Conservation (phyloP, 139 green algal species). For the Chlamydomonas eustigma region DNA sequence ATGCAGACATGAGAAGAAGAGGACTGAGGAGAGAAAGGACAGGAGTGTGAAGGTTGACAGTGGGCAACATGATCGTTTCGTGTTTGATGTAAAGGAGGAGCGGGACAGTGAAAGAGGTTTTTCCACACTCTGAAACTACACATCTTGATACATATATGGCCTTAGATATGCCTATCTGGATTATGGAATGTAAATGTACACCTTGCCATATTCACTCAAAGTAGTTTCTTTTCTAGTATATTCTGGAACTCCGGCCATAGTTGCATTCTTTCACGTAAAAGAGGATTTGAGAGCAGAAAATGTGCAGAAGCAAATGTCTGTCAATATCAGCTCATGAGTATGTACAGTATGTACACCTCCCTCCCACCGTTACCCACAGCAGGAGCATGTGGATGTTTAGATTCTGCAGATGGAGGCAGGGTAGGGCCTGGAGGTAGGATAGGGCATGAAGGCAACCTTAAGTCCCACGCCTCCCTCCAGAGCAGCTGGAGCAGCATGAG, state of each 20-base stretch:
- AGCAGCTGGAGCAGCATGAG: constrained; percentile 2
- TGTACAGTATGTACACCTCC: neutral
- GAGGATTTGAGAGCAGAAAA: no score
- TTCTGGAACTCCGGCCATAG: no score
- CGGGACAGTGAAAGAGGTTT: no score
- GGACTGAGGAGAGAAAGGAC: constrained; percentile 13
- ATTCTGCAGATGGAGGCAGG: no score
- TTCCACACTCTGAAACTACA: no score
- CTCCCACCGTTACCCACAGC: no score
- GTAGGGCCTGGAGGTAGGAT: neutral
- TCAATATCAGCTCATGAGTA: constrained; percentile 1
- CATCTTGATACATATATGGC: no score
- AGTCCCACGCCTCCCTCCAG: neutral
- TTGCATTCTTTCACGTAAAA: no score
- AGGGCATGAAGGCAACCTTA: neutral
- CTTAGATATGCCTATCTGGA: no score
- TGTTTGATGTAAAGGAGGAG: constrained; percentile 13
- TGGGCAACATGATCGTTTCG: constrained; percentile 50
- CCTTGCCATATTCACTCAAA: no score
- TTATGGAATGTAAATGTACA: neutral
- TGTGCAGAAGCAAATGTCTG: neutral
- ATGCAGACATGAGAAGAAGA: neutral
- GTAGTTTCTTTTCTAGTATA: no score
- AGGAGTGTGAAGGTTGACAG: constrained; percentile 17
- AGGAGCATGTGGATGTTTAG: no score